Base-by-base conservation (phyloP, 768 basidiomycete species). In the Favolaschia claudopus region DNA sequence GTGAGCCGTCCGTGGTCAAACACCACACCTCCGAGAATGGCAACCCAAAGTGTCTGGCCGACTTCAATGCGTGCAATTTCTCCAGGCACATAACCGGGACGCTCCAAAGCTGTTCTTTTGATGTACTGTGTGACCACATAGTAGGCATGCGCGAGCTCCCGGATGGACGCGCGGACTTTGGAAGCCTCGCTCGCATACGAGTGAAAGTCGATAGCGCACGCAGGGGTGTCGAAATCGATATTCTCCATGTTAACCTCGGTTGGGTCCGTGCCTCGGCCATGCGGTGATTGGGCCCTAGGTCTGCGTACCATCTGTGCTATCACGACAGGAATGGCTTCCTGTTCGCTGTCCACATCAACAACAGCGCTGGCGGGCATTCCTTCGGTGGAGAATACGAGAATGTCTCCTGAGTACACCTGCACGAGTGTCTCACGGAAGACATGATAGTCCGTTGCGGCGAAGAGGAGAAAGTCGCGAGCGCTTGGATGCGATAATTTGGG, bases 181-280 rank as follows among this genome's bases (percentile, higher is more conserved):
- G 60, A 43, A 7, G 33, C 17, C 1, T 64, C 39, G 4, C 62
- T 62, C 1, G 71, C 61, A 42, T 72, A 72, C 20, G 71, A 71
- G 44, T 72, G 67, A 38, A 72, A 71, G 50, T 72, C 71, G 36
- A 72, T 65, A 52, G 55, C 20, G 50, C 70, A 72, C 13, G 58
- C 60, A 14, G 67, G 64, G 4, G 43, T 34, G 39, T 68, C 60
- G n/a, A 58, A 53, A 34, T 64, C 50, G 39, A 70, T 45, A 4
- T 24, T 12, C 7, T 67, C 51, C 25, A 71, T 54, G 20, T 70
- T 46, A 12, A 71, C 39, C 31, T 44, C 5, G 43, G 43, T 29
- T 44, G n/a, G n/a, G n/a, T n/a, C n/a, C n/a, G n/a, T n/a, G n/a
- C n/a, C n/a, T n/a, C n/a, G n/a, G n/a, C n/a, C n/a, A n/a, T n/a